Evolutionary conservation across 352 stramenopile genomes (phyloP), one percentile per base, ranked within the genome.

Genomic region (Thalassiosira mediterranea): DNA sequence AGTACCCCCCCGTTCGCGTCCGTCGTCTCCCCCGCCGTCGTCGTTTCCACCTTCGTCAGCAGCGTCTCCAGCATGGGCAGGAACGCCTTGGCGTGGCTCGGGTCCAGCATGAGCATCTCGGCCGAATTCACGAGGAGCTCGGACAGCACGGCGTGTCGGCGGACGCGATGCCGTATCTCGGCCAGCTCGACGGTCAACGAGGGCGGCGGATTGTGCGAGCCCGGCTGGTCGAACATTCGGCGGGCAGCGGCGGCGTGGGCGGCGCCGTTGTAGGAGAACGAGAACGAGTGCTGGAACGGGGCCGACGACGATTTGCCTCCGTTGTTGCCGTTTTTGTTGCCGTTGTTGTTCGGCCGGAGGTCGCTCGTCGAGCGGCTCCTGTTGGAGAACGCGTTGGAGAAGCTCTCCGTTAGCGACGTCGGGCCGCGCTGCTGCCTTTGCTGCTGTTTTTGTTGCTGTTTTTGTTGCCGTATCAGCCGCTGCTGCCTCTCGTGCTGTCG

Each of bases 71-170:
- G 57, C 74, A 92, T 88, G 4, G 82, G 83, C 23, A 90, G 38
- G 78, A 91, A 91, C 3, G 78, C 87, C 64, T 80, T 82, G 29
- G 77, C 81, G 48, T 87, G 68, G 44, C 65, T 81, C 37, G 76
- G 71, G 38, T 91, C 84, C 31, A 92, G 53, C 31, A 84, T 19
- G 8, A 92, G 57, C 38, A 88, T 75, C n/a, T 87, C 79, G n/a
- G 84, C 70, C 8, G 72, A 81, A 4, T 54, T 62, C 2, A 87
- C 28, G 3, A 92, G 57, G 19, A 92, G 64, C 40, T 81, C 60
- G 13, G 81, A 88, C 10, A 83, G 64, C 3, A 92, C 62, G 37
- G 84, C 56, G 60, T 92, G 87, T 34, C 86, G 62, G 34, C 86
- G 59, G 49, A 78, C 78, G 38, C 84, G 53, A 76, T 88, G 79